Base-by-base conservation (phyloP, 2,329 filamentous ascomycete genomes). In the Cryphonectria radicalis region DNA sequence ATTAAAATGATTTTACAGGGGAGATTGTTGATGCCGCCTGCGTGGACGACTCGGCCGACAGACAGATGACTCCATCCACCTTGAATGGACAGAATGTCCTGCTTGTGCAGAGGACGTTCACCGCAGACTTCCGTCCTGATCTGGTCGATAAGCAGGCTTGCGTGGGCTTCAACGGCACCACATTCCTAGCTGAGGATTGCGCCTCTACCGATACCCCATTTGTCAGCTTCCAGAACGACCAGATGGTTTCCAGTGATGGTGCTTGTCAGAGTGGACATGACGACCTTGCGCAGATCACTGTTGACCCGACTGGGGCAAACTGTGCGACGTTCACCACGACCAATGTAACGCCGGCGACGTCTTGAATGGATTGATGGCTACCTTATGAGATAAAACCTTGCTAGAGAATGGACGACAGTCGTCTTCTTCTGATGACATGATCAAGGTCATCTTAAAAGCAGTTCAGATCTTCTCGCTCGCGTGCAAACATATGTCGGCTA, bases 1-100 rank as follows among this genome's bases (percentile, higher is more conserved):
- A 50, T 50, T 3, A 7, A n/a, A 55, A 43, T 35, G 3, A 19
- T 40, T 46, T 0, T 5, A 5, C 43, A 82, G 81, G 82, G 70
- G 79, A 83, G 71, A 82, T 83, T 28, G 82, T 83, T 63, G 79
- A 84, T 67, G 80, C 81, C 40, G 81, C 81, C 42, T 82, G 81
- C 66, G 80, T 78, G 66, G 73, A 80, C 73, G 75, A 75, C 3
- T 76, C 81, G 8, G 80, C 79, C 10, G 81, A 83, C 74, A 78
- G 81, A n/a, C 80, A 83, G 75, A 75, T 83, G 3, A 82, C 79
- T 4, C 80, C 81, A 17, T 77, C 79, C 10, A 81, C 78, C 10
- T 67, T 80, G 35, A 74, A 77, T 55, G 78, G 79, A 40, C 72
- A 74, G 37, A 68, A 77, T 43, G 79, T 81, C 4, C 77, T 83